Evolutionary conservation across 2,329 filamentous ascomycete genomes (phyloP).

Genomic region (Exophiala spinifera): DNA sequence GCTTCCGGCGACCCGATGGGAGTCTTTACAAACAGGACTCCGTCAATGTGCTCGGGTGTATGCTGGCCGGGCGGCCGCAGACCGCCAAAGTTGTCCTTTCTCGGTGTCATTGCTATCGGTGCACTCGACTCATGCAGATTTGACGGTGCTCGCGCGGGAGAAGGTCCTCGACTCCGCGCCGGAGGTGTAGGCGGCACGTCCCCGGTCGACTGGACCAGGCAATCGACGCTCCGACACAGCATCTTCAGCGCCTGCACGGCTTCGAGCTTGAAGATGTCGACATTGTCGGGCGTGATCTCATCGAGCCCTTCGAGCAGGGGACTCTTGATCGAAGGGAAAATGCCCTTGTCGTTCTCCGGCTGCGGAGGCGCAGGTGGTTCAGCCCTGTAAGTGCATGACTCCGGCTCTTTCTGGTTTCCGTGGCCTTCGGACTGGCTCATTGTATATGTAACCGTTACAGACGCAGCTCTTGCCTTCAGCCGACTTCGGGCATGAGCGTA

Average conservation of each 20-base stretch:
- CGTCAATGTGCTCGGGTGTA: slow-evolving; percentile 38
- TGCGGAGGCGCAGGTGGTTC: slow-evolving; percentile 27
- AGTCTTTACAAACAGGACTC: slow-evolving; percentile 34
- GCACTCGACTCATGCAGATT: slow-evolving; percentile 17
- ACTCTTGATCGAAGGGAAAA: slow-evolving; percentile 27
- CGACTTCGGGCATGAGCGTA: slow-evolving; percentile 15
- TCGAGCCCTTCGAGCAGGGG: slow-evolving; percentile 38
- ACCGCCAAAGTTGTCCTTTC: slow-evolving; percentile 26
- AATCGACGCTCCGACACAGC: slow-evolving; percentile 68
- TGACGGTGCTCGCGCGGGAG: slow-evolving; percentile 15
- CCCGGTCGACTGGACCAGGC: slow-evolving; percentile 43
- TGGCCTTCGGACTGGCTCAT: slow-evolving; percentile 16
- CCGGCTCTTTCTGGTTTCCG: slow-evolving; percentile 15
- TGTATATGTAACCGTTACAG: slow-evolving; percentile 4
- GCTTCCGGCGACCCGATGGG: slow-evolving; percentile 51
- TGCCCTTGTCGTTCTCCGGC: slow-evolving; percentile 29
- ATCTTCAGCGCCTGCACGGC: slow-evolving; percentile 74
- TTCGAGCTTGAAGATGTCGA: slow-evolving; percentile 71
- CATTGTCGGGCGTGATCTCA: slow-evolving; percentile 31
- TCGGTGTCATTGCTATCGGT: slow-evolving; percentile 21
- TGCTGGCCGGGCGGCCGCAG: slow-evolving; percentile 35
- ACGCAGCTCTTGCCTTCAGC: slow-evolving; percentile 4
- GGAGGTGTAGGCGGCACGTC: slow-evolving; percentile 78
- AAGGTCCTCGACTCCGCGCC: slow-evolving; percentile 21
- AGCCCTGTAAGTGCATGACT: slow-evolving; percentile 4